These are phyloP conservation scores for Entophlyctis luteolus DNA, from an alignment of 192 early-diverging fungal species.

Conservation along the genomic window DNA sequence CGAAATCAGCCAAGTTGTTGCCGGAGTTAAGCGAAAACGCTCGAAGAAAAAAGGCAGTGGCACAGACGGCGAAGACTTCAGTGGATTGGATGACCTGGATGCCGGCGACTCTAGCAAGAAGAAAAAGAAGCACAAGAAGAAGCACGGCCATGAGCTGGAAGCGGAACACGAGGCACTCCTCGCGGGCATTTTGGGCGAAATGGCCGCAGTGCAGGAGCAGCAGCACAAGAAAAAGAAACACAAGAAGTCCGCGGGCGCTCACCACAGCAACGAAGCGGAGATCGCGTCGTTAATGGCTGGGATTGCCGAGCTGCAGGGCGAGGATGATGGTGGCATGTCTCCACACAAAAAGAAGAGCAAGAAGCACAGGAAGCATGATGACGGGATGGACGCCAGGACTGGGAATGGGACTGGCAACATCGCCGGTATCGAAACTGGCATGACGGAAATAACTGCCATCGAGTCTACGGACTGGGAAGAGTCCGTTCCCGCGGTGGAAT, in stretches of 20 bases:
- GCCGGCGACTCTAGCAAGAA: too few species aligned
- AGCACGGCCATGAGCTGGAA: conserved; percentile 19
- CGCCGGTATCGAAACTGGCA: too few species aligned
- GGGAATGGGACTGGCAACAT: too few species aligned
- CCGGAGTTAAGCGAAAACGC: conserved; percentile 12
- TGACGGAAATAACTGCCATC: too few species aligned
- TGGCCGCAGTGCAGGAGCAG: not conserved
- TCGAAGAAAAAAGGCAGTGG: conserved; percentile 20
- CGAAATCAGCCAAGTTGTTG: conserved; percentile 13
- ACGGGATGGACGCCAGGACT: too few species aligned
- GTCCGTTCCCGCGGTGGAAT: too few species aligned
- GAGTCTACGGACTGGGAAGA: too few species aligned
- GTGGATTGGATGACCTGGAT: not conserved
- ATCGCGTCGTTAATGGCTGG: conserved; percentile 1
- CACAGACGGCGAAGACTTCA: conserved; percentile 5
- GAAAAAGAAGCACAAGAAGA: conserved; percentile 35
- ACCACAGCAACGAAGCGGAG: conserved; percentile 3
- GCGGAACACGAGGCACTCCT: conserved; percentile 1
- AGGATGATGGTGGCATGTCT: not conserved
- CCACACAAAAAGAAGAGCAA: conserved; percentile 21
- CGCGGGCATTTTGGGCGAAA: conserved; percentile 6
- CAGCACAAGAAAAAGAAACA: too few species aligned
- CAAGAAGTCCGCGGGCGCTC: conserved; percentile 10
- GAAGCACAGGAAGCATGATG: conserved; percentile 26
- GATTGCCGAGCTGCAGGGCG: not conserved